Evolutionary conservation across 2,329 filamentous ascomycete species (phyloP).

Genomic region (Diplodia sapinea): DNA sequence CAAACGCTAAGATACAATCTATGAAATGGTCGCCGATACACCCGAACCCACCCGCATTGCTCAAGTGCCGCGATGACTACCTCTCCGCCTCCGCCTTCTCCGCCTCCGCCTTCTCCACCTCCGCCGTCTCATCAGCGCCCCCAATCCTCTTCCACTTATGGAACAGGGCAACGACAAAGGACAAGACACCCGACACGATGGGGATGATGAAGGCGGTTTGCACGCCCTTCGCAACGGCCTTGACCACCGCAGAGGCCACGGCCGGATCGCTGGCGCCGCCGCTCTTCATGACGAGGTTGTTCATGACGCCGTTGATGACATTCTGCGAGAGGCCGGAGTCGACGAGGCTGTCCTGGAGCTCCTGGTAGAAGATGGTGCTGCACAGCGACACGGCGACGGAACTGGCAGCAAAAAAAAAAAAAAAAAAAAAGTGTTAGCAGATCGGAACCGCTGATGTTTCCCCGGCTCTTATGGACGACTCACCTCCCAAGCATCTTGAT

Average conservation of each 20-base stretch:
- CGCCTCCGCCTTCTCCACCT: neutral
- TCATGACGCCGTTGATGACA: neutral
- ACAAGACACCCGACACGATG: constrained; percentile 4
- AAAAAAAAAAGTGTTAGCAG: no score
- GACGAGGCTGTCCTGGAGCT: neutral
- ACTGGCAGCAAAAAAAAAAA: no score
- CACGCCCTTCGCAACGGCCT: neutral
- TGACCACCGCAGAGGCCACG: neutral
- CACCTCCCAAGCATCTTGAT: constrained; percentile 16
- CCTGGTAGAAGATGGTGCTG: constrained; percentile 9
- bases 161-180: neutral
- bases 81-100: no score
- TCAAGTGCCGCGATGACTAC: neutral
- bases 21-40: no score
- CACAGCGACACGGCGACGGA: constrained; percentile 9
- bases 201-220: constrained; percentile 11
- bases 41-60: no score
- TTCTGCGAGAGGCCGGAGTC: neutral
- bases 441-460: no score
- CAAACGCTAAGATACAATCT: no score
- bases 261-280: neutral
- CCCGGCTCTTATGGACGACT: neutral
- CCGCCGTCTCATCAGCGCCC: neutral
- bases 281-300: constrained; percentile 6
- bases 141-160: constrained; percentile 17